phyloP scores from a whole-genome alignment of 2,329 filamentous ascomycete species.

The Colletotrichum tropicicola region DNA sequence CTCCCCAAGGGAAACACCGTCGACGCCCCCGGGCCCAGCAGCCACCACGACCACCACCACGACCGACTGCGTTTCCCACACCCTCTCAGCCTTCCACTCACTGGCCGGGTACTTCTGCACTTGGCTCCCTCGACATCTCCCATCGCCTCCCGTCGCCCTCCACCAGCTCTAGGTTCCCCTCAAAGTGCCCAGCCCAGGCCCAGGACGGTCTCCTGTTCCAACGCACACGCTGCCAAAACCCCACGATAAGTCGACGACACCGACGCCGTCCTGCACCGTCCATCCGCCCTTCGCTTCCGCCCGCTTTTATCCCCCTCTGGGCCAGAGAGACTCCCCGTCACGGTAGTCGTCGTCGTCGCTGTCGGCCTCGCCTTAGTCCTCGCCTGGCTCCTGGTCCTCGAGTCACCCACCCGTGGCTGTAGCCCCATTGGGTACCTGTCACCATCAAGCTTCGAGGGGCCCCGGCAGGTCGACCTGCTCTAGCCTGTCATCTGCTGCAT shows the following conservation, averaged over 20 bases:
- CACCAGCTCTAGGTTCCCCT: background rate
- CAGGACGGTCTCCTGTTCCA: no score
- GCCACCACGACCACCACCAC: background rate
- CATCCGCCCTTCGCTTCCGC: constrained; percentile 19
- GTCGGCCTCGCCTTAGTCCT: constrained; percentile 18
- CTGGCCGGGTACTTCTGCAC: background rate
- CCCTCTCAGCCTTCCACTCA: background rate
- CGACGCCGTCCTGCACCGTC: constrained; percentile 13
- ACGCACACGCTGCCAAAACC: background rate
- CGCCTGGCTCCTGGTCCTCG: background rate
- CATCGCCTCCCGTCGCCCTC: background rate
- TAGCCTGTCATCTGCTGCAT: constrained; percentile 30
- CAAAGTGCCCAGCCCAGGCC: constrained; percentile 4
- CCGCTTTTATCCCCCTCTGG: constrained; percentile 6
- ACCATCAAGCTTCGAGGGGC: constrained; percentile 33
- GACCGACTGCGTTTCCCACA: constrained; percentile 8
- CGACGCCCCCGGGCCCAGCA: constrained; percentile 19
- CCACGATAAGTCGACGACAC: constrained; percentile 12
- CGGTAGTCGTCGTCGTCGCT: constrained; percentile 27
- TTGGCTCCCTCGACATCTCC: constrained; percentile 9
- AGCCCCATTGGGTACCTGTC: constrained; percentile 32
- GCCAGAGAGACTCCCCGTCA: background rate
- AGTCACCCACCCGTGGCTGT: constrained; percentile 27
- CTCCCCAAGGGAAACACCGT: constrained; percentile 14
- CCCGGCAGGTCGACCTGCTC: constrained; percentile 30